These are phyloP conservation scores for Tulasnella sp. DNA, from an alignment of 768 basidiomycete genomes.

Conservation along the genomic window DNA sequence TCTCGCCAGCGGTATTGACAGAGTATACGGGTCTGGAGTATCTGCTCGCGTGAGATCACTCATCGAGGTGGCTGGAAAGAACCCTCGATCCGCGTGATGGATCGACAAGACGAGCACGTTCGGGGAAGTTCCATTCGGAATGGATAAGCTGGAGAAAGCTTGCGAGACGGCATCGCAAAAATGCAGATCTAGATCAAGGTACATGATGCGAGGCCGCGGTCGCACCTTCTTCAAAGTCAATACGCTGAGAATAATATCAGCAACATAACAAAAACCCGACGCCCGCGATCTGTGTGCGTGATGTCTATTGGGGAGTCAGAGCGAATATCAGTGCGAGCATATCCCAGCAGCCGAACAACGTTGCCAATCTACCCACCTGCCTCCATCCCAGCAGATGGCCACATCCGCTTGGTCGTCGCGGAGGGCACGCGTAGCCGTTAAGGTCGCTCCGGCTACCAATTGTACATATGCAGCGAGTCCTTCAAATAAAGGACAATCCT, in stretches of 20 bases:
- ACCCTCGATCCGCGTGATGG: slow-evolving; percentile 73
- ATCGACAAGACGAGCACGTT: slow-evolving; percentile 59
- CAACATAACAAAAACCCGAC: slow-evolving; percentile 90
- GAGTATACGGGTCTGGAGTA: slow-evolving; percentile 48
- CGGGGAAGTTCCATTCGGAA: slow-evolving; percentile 24
- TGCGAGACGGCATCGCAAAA: slow-evolving; percentile 82
- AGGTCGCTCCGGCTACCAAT: slow-evolving; percentile 63
- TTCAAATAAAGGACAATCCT: slow-evolving; percentile 79
- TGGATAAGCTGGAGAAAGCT: slow-evolving; percentile 45
- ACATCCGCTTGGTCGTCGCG: slow-evolving; percentile 41
- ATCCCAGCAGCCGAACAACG: slow-evolving; percentile 14
- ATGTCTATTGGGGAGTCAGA: slow-evolving; percentile 39
- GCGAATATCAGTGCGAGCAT: background rate
- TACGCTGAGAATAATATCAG: slow-evolving; percentile 77
- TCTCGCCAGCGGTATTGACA: slow-evolving; percentile 68
- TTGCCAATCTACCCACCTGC: slow-evolving; percentile 37
- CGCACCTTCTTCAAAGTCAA: slow-evolving; percentile 47
- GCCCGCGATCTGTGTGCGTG: slow-evolving; percentile 72
- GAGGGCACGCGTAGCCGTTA: slow-evolving; percentile 60
- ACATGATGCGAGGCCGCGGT: slow-evolving; percentile 51
- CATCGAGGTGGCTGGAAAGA: slow-evolving; percentile 61
- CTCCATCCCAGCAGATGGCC: slow-evolving; percentile 87
- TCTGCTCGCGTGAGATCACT: slow-evolving; percentile 36
- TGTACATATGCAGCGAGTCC: slow-evolving; percentile 58
- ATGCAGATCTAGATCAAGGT: slow-evolving; percentile 87